Conservation (phyloP, 345 rosid genomes). For the Kernera saxatilis region DNA sequence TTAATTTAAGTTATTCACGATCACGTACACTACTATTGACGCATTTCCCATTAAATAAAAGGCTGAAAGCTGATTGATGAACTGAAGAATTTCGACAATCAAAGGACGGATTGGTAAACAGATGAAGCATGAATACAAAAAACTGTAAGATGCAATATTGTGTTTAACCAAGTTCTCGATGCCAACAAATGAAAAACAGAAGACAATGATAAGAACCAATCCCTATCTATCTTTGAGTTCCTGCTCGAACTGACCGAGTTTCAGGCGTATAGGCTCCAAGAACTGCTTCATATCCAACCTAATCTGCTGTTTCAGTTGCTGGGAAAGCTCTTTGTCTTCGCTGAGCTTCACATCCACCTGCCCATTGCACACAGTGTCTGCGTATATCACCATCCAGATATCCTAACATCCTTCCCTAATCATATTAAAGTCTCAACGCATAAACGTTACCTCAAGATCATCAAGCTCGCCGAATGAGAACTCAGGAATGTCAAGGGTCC, state of each 20-base stretch:
- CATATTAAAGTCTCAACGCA: not conserved
- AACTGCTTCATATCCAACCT: constrained; percentile 57
- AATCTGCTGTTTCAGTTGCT: constrained; percentile 47
- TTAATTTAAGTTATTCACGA: not conserved
- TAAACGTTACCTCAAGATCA: constrained; percentile 68
- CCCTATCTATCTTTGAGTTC: constrained; percentile 74
- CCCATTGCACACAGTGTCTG: not conserved
- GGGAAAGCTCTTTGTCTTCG: constrained; percentile 54
- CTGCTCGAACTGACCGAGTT: constrained; percentile 66
- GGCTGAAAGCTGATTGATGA: not conserved
- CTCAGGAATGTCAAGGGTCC: constrained; percentile 69
- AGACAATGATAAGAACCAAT: not conserved
- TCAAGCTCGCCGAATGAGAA: constrained; percentile 91
- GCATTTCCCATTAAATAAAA: not conserved
- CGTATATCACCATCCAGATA: not conserved
- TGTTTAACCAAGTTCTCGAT: not conserved
- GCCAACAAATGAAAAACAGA: not conserved
- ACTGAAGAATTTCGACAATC: constrained; percentile 2
- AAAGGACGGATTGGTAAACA: not conserved
- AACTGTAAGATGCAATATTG: not conserved
- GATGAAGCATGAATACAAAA: not conserved
- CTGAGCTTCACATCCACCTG: constrained; percentile 59
- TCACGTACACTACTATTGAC: not conserved
- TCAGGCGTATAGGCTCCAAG: constrained; percentile 66
- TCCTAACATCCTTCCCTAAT: not conserved